Base-by-base conservation (phyloP, 2,329 filamentous ascomycete species). In the Davidsoniella neocaledoniae region DNA sequence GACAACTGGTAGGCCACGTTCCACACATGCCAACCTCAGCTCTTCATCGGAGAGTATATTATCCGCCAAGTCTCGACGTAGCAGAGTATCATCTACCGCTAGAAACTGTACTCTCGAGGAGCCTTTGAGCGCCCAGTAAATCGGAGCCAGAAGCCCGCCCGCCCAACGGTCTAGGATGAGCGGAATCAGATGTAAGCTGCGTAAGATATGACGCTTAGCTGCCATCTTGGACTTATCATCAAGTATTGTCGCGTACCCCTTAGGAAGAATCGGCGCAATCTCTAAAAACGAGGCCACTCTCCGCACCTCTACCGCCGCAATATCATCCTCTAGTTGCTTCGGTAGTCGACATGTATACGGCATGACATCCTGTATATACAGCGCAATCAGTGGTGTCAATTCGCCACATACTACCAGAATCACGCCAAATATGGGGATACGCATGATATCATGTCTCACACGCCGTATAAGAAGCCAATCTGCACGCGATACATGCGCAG, bases 311-410 rank as follows among this genome's bases (percentile, higher is more conserved):
- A 50, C 48, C 17, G 46, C 48, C 6, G 41, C 37, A 29, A 49
- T 47, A n/a, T 46, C 43, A 55, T 72, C 69, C 47, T 75, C 65
- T 53, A 77, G 64, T 66, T 95, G 90, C 38, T 67, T 68, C 0
- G 90, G 90, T 52, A 95, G 83, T 9, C 86, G 76, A 63, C 90
- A 95, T 0, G 86, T 82, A 57, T 77, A 77, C 0, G 90, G 90
- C 23, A 94, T 83, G 19, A 86, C 68, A 37, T 68, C 68, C 17
- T 79, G 78, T 23, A 94, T 67, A 29, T 78, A 74, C 5, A 87
- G 67, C 1, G 94, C 81, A 5, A 93, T 65, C 5, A 96, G 60
- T 0, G 88, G 86, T 1, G 88, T 85, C 65, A 94, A 81, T 64
- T 96, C 90, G 23, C 87, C 90, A 61, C 83, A 85, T 14, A 94